Percentiles rank a stretch among this genome's conserved stretches.
phyloP scores from a whole-genome alignment of 1,284 basidiomycete genomes.

The Phlebopus sp. region DNA sequence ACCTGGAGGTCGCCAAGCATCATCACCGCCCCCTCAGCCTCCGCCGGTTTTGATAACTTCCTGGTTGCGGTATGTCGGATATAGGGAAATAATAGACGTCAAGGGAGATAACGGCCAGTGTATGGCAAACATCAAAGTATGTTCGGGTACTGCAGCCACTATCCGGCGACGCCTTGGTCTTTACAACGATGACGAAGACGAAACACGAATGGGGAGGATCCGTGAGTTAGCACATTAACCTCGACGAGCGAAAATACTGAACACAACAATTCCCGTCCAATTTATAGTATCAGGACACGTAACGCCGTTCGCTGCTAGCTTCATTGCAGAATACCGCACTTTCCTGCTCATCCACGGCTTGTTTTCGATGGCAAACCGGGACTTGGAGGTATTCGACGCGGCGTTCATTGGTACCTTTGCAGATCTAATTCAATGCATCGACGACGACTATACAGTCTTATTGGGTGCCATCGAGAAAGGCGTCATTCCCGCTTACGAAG shows the following conservation, averaged over 20 bases:
- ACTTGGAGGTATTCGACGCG: not conserved
- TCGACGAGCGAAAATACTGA: no score
- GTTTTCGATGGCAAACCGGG: slow-evolving; percentile 1
- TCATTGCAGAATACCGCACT: not conserved
- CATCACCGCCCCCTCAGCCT: no score
- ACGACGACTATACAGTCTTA: slow-evolving; percentile 3
- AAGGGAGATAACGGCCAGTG: not conserved
- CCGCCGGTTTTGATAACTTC: no score
- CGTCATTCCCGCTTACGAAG: not conserved
- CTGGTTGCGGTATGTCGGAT: no score
- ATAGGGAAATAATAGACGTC: not conserved
- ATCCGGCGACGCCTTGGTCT: not conserved
- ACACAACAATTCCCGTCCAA: no score
- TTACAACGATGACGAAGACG: not conserved
- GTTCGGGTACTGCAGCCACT: not conserved
- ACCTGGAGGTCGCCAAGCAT: no score
- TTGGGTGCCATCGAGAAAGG: slow-evolving; percentile 2
- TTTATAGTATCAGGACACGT: not conserved
- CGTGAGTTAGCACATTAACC: not conserved
- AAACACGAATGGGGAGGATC: not conserved
- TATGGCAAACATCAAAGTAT: not conserved
- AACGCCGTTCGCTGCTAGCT: not conserved
- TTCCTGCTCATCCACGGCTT: slow-evolving; percentile 4
- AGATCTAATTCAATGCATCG: slow-evolving; percentile 5
- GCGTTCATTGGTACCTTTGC: not conserved